phyloP scores from a whole-genome alignment of 1,284 basidiomycete species.

The Naganishia albida region DNA sequence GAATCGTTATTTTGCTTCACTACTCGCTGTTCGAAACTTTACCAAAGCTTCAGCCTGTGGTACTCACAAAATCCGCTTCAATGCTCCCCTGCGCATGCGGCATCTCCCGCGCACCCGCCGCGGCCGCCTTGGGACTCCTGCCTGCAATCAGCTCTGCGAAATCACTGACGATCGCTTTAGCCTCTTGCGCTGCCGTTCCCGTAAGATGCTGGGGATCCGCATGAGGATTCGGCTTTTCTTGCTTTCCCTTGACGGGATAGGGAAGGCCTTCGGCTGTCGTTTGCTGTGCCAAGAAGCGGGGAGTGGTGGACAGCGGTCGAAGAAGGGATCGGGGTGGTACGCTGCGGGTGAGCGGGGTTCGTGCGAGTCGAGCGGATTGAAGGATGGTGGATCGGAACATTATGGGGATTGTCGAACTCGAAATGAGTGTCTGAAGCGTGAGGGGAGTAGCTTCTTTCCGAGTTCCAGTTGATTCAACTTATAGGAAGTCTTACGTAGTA shows the following conservation, averaged over 20 bases:
- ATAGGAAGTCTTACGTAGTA: too few species aligned
- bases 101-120: slow-evolving; percentile 39
- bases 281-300: neutral
- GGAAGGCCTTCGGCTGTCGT: neutral
- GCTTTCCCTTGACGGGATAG: neutral
- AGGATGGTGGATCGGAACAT: slow-evolving; percentile 17
- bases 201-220: slow-evolving; percentile 19
- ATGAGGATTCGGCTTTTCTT: neutral
- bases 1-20: neutral
- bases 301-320: slow-evolving; percentile 10
- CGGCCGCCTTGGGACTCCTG: slow-evolving; percentile 29
- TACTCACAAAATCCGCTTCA: slow-evolving; percentile 43
- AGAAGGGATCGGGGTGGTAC: neutral
- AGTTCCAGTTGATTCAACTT: too few species aligned
- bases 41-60: neutral
- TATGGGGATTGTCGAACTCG: neutral
- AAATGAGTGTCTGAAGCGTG: too few species aligned
- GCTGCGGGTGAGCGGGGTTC: neutral
- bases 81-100: slow-evolving; percentile 39
- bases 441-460: too few species aligned
- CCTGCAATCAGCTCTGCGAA: slow-evolving; percentile 46
- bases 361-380: slow-evolving; percentile 17
- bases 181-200: slow-evolving; percentile 29
- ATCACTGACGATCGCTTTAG: slow-evolving; percentile 37
- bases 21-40: too few species aligned